phyloP scores from a whole-genome alignment of 768 basidiomycete species.

The Pleurotus pulmonarius region DNA sequence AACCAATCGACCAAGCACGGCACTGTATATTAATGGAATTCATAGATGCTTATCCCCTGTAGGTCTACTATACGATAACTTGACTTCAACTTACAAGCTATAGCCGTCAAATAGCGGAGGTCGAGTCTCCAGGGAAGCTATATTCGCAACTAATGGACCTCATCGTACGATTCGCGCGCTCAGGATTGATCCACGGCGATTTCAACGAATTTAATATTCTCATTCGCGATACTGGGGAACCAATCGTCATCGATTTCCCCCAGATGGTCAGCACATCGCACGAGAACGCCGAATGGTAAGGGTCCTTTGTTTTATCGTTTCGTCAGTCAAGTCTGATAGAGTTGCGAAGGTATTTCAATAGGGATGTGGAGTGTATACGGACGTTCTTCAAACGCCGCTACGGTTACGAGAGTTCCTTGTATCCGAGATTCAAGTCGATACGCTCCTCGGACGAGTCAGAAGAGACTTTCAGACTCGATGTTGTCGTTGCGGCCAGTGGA shows the following conservation, averaged over 20 bases:
- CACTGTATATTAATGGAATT: conserved; percentile 97
- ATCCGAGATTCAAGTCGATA: conserved; percentile 74
- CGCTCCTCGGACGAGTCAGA: conserved; percentile 26
- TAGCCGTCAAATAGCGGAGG: conserved; percentile 83
- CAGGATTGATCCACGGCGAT: conserved; percentile 97
- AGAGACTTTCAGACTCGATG: conserved; percentile 75
- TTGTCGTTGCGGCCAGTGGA: conserved; percentile 91
- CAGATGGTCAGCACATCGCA: conserved; percentile 99
- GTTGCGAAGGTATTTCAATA: conserved; percentile 90
- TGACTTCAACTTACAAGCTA: conserved; percentile 8
- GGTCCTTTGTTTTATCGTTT: conserved; percentile 9
- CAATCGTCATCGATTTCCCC: conserved; percentile 96
- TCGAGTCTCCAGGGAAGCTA: conserved; percentile 83
- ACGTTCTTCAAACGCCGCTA: conserved; percentile 90
- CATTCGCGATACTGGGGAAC: conserved; percentile 72
- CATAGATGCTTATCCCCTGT: conserved; percentile 94
- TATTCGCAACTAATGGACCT: conserved; percentile 94
- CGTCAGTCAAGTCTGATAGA: conserved; percentile 7
- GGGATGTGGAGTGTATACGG: conserved; percentile 95
- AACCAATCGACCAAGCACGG: conserved; percentile 89
- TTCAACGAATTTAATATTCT: conserved; percentile 99
- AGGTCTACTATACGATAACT: conserved; percentile 23
- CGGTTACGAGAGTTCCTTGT: conserved; percentile 86
- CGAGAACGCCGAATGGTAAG: conserved; percentile 93
- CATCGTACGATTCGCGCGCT: conserved; percentile 89